Evolutionary conservation across 1,139 yeast species (phyloP), one percentile per base, ranked within the genome.

Genomic region (Saccharomyces uvarum): DNA sequence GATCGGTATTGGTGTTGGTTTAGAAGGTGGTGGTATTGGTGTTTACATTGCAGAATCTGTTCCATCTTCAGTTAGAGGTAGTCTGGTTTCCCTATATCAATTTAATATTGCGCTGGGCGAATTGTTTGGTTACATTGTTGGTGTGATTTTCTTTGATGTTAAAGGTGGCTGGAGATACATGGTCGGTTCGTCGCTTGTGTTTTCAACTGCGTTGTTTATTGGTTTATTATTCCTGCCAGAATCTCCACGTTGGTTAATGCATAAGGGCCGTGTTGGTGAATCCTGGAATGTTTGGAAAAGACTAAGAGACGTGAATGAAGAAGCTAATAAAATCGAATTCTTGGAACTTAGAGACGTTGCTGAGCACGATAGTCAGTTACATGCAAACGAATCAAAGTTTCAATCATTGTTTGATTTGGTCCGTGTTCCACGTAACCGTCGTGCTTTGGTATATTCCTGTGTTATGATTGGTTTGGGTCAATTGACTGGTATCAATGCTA

Each of bases 21-120:
- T 81, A 41, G 85, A 80, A 64, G 82, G 84, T 63, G 84, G 83
- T 50, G 79, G 82, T 59, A 82, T 81, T 51, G 82, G 83, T 58
- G 75, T 81, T 50, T 80, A 82, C 59, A 76, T 81, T 51, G 75
- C 84, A 3, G 88, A 83, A 63, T 77, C 81, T 51, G 80, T 82
- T 32, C 84, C 84, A 8, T 78, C 84, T 2, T 73, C 71, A 48
- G 77, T 76, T 19, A 76, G 88, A 68, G 88, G 88, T 58, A 74
- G 75, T 56, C 66, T 82, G 52, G 83, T 81, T 16, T 79, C 84
- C 1, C 66, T 80, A 62, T 80, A 80, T 63, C 85, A 82, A 69
- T 77, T 80, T 60, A 77, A 77, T 60, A 79, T 80, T 63, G 84
- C 84, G 0, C 70, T 81, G 42, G 85, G 85, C 41, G 84, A 81